Base-by-base conservation (phyloP, 2,329 filamentous ascomycete genomes). In the Orbilia ellipsospora region DNA sequence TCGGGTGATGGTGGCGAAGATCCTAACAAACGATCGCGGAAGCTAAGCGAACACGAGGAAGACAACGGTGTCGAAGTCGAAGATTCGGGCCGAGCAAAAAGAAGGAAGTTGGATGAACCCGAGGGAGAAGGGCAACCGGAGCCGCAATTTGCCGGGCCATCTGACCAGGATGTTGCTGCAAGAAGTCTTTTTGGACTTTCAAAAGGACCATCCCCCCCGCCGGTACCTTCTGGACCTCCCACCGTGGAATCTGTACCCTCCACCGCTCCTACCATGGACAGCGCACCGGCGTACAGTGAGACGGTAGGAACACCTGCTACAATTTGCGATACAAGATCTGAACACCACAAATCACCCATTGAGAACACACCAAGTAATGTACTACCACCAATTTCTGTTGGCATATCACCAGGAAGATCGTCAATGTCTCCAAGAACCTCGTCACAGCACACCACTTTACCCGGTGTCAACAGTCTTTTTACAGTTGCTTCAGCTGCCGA, bases 11-110 rank as follows among this genome's bases (percentile, higher is more conserved):
- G 64, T 55, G 72, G 40, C 54, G 72, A 65, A 55, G 70, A 74
- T 44, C 72, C 72, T n/a, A 75, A 75, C 23, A 69, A 67, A 28
- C 52, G 72, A 18, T 61, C 54, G 16, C 64, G 72, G 36, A 68
- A 75, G 44, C 64, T 69, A 12, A 69, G 72, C 44, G 72, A 75
- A 54, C 72, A 75, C 61, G 72, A 75, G 26, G 51, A 75, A 23
- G 72, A 75, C 20, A 69, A 75, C n/a, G 72, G 50, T 4, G 20
- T 20, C n/a, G 72, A 69, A 16, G 52, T 12, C 23, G 52, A 60
- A 28, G 48, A 57, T 55, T 50, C 52, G 59, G 65, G 36, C 45
- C 72, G 72, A 6, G 26, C 31, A n/a, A 75, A 75, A 52, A 59
- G 72, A 51, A 64, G 59, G 28, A 68, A 52, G 13, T 23, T 75